Percentiles rank a stretch among this genome's conserved stretches.
Conservation (phyloP, 2,329 filamentous ascomycete genomes). For the Cladosporium sp. region DNA sequence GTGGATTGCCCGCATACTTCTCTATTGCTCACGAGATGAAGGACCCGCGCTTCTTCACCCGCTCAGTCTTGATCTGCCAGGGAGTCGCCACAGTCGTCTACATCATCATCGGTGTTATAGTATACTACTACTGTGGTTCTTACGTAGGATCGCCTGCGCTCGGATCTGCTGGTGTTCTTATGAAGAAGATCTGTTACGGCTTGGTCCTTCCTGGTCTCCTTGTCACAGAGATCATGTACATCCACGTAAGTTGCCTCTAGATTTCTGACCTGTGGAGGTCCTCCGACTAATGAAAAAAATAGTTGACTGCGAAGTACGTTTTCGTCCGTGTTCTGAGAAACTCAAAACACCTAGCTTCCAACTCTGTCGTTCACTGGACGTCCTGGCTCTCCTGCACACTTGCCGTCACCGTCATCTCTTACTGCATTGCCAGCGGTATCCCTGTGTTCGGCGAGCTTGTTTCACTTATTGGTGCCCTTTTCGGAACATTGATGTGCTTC, state of each 20-base stretch:
- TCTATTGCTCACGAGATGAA: slow-evolving; percentile 39
- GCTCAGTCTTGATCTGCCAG: slow-evolving; percentile 30
- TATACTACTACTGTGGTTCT: slow-evolving; percentile 47
- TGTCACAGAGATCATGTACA: slow-evolving; percentile 25
- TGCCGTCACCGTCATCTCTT: slow-evolving; percentile 39
- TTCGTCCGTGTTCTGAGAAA: slow-evolving; percentile 26
- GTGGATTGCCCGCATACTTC: slow-evolving; percentile 37
- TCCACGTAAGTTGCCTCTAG: slow-evolving; percentile 11
- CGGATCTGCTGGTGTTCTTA: slow-evolving; percentile 40
- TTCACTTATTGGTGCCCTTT: slow-evolving; percentile 46
- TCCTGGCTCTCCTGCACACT: slow-evolving; percentile 34
- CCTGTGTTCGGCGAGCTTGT: slow-evolving; percentile 49
- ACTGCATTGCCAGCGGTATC: slow-evolving; percentile 48
- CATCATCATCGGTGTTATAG: slow-evolving; percentile 36
- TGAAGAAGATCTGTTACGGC: slow-evolving; percentile 47
- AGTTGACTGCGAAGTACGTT: slow-evolving; percentile 25
- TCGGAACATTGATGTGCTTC: slow-evolving; percentile 40
- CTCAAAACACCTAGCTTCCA: slow-evolving; percentile 22
- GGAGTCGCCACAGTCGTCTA: slow-evolving; percentile 29
- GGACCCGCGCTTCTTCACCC: slow-evolving; percentile 32
- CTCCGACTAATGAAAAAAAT: not conserved
- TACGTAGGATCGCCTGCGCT: slow-evolving; percentile 47
- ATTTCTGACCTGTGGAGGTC: not conserved
- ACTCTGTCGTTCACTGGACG: slow-evolving; percentile 16
- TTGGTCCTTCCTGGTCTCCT: slow-evolving; percentile 26